These are phyloP conservation scores for Fomitopsis schrenkii DNA, from an alignment of 1,284 basidiomycete genomes.

Conservation along the genomic window DNA sequence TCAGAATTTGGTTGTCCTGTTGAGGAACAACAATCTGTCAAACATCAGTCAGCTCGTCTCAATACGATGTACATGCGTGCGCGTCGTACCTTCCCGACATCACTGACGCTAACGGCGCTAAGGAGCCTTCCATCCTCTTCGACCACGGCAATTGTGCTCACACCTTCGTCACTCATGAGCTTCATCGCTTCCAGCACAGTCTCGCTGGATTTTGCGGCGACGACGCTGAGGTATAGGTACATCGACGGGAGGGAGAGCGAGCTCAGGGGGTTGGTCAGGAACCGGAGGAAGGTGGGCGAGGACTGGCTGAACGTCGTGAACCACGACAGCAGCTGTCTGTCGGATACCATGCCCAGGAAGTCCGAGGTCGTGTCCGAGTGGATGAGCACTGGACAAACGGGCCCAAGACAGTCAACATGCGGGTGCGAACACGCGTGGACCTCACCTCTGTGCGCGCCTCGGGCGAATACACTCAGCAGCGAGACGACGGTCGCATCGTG, in stretches of 20 bases:
- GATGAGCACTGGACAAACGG: conserved; percentile 41
- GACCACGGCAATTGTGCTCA: conserved; percentile 72
- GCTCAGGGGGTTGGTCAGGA: conserved; percentile 52
- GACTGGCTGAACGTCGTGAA: conserved; percentile 47
- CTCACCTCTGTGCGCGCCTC: conserved; percentile 66
- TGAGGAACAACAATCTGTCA: conserved; percentile 67
- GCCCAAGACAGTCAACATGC: background rate
- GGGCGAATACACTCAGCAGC: conserved; percentile 60
- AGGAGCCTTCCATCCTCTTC: conserved; percentile 61
- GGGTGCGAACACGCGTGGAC: background rate
- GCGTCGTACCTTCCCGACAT: conserved; percentile 58
- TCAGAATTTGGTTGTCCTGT: conserved; percentile 68
- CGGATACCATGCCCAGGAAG: conserved; percentile 69
- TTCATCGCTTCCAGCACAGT: conserved; percentile 73
- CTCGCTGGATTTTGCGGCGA: conserved; percentile 52
- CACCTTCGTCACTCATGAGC: conserved; percentile 76
- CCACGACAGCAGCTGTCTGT: conserved; percentile 59
- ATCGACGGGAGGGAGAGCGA: conserved; percentile 62
- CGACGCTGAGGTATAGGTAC: conserved; percentile 54
- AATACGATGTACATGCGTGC: background rate
- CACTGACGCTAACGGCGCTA: conserved; percentile 75
- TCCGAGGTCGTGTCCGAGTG: conserved; percentile 33
- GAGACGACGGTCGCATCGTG: conserved; percentile 60
- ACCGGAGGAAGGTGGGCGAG: conserved; percentile 45
- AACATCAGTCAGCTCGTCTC: background rate